Conservation (phyloP, 768 basidiomycete species). For the Rhizopogon vesiculosus region DNA sequence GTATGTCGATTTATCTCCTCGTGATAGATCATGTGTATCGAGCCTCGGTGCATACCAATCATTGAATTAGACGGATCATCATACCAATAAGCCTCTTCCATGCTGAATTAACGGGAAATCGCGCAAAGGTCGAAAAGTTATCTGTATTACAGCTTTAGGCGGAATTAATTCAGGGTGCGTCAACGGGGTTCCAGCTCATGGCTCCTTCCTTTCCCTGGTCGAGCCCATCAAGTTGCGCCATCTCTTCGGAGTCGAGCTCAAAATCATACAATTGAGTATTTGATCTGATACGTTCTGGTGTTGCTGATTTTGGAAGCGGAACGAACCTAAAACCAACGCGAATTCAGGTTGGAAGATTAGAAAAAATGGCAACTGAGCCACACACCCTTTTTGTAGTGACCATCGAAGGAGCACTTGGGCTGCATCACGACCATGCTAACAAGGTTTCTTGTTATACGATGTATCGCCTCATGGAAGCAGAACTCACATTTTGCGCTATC, state of each 20-base stretch:
- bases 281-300: conserved; percentile 60
- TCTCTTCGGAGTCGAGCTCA: conserved; percentile 58
- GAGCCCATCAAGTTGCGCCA: conserved; percentile 58
- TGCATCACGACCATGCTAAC: conserved; percentile 52
- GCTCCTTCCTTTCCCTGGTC: conserved; percentile 73
- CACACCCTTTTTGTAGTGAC: conserved; percentile 82
- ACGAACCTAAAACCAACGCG: conserved; percentile 47
- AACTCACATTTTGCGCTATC: conserved; percentile 55
- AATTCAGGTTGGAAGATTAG: neutral
- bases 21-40: neutral
- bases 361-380: conserved; percentile 3
- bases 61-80: neutral
- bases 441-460: neutral
- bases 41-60: too few species aligned
- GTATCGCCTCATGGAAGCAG: neutral
- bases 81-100: neutral
- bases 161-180: conserved; percentile 26
- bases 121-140: neutral
- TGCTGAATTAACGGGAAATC: neutral
- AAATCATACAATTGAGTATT: conserved; percentile 80
- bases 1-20: neutral
- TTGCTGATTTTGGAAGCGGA: conserved; percentile 80
- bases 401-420: conserved; percentile 86
- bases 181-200: conserved; percentile 82
- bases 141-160: too few species aligned